phyloP scores from a whole-genome alignment of 1,284 basidiomycete species.

The Sphagnurus paluster region DNA sequence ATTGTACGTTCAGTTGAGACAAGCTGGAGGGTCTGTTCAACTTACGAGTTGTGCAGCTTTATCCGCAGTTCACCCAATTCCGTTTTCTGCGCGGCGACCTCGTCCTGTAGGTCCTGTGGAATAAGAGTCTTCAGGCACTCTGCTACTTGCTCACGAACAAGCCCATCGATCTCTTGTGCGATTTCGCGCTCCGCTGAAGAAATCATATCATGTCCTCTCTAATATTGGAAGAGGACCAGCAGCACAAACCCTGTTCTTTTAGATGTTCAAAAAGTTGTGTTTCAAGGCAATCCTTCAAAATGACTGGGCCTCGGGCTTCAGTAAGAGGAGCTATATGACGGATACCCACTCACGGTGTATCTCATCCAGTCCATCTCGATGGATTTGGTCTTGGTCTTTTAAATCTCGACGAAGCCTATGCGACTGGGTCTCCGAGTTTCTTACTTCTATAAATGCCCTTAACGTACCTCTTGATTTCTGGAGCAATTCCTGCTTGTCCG shows the following conservation, averaged over 20 bases:
- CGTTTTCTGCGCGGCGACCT: constrained; percentile 44
- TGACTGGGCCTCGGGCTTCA: constrained; percentile 28
- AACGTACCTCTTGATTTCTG: constrained; percentile 24
- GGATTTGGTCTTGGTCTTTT: constrained; percentile 39
- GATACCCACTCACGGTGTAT: constrained; percentile 39
- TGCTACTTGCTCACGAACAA: constrained; percentile 47
- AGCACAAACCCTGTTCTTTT: constrained; percentile 38
- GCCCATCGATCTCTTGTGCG: constrained; percentile 41
- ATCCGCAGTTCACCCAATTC: constrained; percentile 50
- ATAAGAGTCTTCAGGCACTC: constrained; percentile 44
- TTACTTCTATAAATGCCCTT: neutral
- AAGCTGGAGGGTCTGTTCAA: constrained; percentile 5
- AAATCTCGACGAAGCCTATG: constrained; percentile 44
- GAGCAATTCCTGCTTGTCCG: constrained; percentile 24
- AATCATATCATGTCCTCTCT: neutral
- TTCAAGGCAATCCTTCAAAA: constrained; percentile 46
- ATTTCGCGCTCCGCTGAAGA: constrained; percentile 44
- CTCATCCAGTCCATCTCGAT: constrained; percentile 44
- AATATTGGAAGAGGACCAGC: constrained; percentile 1
- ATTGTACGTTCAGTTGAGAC: neutral
- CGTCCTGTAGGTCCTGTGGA: constrained; percentile 44
- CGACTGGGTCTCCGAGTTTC: no score
- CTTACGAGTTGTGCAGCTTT: constrained; percentile 57
- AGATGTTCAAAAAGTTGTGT: constrained; percentile 44
- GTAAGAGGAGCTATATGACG: neutral